A percentile compares a stretch with the other conserved stretches of the same genome.
These are phyloP conservation scores for Ophiostoma sp. DNA, from an alignment of 2,329 filamentous ascomycete genomes.

Conservation along the genomic window DNA sequence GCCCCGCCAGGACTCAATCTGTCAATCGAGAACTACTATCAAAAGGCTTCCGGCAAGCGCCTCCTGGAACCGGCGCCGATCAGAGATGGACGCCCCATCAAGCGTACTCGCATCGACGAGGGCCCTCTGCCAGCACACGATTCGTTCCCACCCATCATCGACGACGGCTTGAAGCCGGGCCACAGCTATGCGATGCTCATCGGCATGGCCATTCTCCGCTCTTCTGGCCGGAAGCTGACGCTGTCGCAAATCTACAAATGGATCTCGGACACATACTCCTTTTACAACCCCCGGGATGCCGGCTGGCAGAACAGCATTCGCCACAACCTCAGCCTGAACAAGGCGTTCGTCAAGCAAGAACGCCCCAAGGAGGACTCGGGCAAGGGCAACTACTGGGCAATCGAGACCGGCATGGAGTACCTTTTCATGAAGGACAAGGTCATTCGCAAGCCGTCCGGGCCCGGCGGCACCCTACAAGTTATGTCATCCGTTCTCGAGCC, in stretches of 20 bases:
- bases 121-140: constrained; percentile 59
- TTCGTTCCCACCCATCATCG: constrained; percentile 74
- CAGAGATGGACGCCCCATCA: constrained; percentile 60
- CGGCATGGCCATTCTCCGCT: constrained; percentile 90
- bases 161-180: constrained; percentile 82
- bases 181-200: constrained; percentile 95
- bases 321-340: constrained; percentile 94
- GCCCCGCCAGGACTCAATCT: constrained; percentile 45
- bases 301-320: constrained; percentile 99
- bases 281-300: constrained; percentile 76
- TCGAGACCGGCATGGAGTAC: constrained; percentile 81
- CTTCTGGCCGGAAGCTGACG: constrained; percentile 75
- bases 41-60: constrained; percentile 53
- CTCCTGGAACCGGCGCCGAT: constrained; percentile 69
- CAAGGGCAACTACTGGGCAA: constrained; percentile 96
- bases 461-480: constrained; percentile 53
- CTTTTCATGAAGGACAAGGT: constrained; percentile 87
- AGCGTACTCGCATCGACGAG: constrained; percentile 63
- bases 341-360: constrained; percentile 92
- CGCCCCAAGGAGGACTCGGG: constrained; percentile 94
- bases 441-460: constrained; percentile 51
- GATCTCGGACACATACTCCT: constrained; percentile 92
- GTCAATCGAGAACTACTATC: constrained; percentile 49
- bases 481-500: constrained; percentile 52
- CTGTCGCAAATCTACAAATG: constrained; percentile 97